Evolutionary conservation across 2,329 filamentous ascomycete species (phyloP).

Genomic region (Microdochium trichocladiopsis): DNA sequence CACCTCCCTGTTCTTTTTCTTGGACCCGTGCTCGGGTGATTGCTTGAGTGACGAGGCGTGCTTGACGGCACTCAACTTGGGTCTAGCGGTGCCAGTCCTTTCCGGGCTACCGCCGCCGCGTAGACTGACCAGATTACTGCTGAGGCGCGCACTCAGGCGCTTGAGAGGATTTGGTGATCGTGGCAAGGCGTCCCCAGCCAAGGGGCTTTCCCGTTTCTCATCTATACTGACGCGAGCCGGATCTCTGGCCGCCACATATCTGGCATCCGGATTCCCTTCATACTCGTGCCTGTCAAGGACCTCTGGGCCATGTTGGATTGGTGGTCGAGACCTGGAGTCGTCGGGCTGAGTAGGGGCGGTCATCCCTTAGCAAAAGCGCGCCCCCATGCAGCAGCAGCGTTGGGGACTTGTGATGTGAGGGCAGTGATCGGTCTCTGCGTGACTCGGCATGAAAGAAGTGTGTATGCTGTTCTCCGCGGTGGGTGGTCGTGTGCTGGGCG

Average conservation of each 20-base stretch:
- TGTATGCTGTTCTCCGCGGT: neutral
- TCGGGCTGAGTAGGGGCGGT: conserved; percentile 16
- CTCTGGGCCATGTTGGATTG: conserved; percentile 3
- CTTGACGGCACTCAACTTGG: neutral
- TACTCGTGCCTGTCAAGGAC: neutral
- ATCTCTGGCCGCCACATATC: neutral
- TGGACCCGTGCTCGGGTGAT: conserved; percentile 4
- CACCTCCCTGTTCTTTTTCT: conserved; percentile 14
- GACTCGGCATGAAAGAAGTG: neutral
- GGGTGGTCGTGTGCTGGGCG: neutral
- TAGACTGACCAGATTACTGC: conserved; percentile 7
- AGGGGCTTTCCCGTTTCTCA: neutral
- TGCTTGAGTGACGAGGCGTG: neutral
- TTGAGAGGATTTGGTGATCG: neutral
- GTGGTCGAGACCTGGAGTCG: conserved; percentile 7
- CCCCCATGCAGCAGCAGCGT: conserved; percentile 15
- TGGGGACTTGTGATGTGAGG: neutral
- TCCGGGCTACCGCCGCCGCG: conserved; percentile 15
- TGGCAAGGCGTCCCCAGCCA: neutral
- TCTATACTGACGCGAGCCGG: neutral
- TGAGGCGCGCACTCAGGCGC: neutral
- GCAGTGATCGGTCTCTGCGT: neutral
- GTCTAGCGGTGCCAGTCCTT: neutral
- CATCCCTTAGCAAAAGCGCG: conserved; percentile 22
- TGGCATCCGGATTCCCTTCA: neutral